Percentiles rank a stretch among this genome's conserved stretches.
These are phyloP conservation scores for Dryadomyces quercus-mongolicae DNA, from an alignment of 2,329 filamentous ascomycete genomes.

Conservation along the genomic window DNA sequence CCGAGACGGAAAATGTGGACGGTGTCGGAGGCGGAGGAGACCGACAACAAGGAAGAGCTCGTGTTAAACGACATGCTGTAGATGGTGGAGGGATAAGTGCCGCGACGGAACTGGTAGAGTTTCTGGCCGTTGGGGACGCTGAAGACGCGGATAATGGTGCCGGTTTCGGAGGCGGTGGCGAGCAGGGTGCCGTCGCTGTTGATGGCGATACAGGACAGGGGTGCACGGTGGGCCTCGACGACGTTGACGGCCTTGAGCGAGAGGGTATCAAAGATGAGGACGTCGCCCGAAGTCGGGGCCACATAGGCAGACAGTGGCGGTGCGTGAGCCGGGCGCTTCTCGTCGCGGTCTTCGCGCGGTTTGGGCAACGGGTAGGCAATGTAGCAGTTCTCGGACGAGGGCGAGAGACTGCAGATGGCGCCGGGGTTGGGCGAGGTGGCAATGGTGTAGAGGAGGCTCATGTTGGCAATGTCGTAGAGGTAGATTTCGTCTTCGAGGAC, in stretches of 20 bases:
- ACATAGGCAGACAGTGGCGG: conserved; percentile 70
- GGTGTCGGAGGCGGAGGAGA: conserved; percentile 92
- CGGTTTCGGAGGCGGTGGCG: conserved; percentile 92
- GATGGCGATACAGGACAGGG: conserved; percentile 77
- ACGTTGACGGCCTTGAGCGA: conserved; percentile 90
- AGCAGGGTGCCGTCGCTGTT: conserved; percentile 87
- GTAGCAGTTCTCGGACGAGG: conserved; percentile 91
- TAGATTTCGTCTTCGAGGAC: conserved; percentile 95
- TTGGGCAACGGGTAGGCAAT: conserved; percentile 86
- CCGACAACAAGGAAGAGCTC: conserved; percentile 81
- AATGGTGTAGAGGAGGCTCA: conserved; percentile 88
- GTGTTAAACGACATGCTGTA: conserved; percentile 99
- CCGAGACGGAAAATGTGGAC: conserved; percentile 88
- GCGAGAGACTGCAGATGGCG: conserved; percentile 84
- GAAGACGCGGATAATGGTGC: conserved; percentile 94
- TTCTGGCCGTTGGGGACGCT: conserved; percentile 84
- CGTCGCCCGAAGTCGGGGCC: conserved; percentile 77
- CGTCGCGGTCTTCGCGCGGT: conserved; percentile 46
- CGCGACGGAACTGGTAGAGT: conserved; percentile 88
- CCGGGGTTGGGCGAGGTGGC: conserved; percentile 87
- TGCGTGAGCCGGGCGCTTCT: conserved; percentile 62
- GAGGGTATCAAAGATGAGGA: conserved; percentile 82
- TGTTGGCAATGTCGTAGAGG: conserved; percentile 97
- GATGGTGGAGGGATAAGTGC: conserved; percentile 89
- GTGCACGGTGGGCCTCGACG: conserved; percentile 86